Evolutionary conservation across 768 basidiomycete species (phyloP), one percentile per base, ranked within the genome.

Genomic region (Boletus rubroflammeus): DNA sequence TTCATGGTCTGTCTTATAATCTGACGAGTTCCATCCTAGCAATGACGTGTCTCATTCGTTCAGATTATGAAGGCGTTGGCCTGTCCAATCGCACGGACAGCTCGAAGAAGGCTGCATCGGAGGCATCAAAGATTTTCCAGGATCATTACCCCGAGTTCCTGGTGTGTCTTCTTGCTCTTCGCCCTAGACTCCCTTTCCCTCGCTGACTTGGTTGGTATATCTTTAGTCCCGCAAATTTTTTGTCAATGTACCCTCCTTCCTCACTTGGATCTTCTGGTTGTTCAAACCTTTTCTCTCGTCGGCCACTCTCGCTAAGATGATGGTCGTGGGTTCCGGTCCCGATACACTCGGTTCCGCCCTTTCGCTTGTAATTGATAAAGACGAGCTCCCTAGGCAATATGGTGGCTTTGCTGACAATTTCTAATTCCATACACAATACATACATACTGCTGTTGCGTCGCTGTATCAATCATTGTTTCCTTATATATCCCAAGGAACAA

Each of bases 181-280:
- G 15, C n/a, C 49, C 79, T 71, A 26, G 15, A 15, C 21, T 8
- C 6, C 13, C 10, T 25, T 8, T 1, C 21, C 17, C 8, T 28
- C 21, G 2, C n/a, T 54, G 17, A 49, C 23, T 15, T 39, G 5
- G 17, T 17, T 39, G 9, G 51, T 36, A 23, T 61, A 23, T 45
- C 14, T 29, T 35, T 57, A 88, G 86, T 78, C 81, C 62, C 79
- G 78, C 65, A 92, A 92, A 67, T 88, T 85, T 73, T 92, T 93
- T 64, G 76, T 93, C 63, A 90, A 89, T 62, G 88, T 93, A 13
- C 90, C 90, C 0, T 79, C 81, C 2, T 62, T 88, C 53, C 76
- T 91, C 60, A 80, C 83, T 38, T 92, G 90, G 89, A 78, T 93
- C 55, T 93, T 90, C 73, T 92, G 90, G 90, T 59, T 77, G 15